Percentiles rank a stretch among this genome's conserved stretches.
These are phyloP conservation scores for Monosporascus ibericus DNA, from an alignment of 2,329 filamentous ascomycete species.

Conservation along the genomic window DNA sequence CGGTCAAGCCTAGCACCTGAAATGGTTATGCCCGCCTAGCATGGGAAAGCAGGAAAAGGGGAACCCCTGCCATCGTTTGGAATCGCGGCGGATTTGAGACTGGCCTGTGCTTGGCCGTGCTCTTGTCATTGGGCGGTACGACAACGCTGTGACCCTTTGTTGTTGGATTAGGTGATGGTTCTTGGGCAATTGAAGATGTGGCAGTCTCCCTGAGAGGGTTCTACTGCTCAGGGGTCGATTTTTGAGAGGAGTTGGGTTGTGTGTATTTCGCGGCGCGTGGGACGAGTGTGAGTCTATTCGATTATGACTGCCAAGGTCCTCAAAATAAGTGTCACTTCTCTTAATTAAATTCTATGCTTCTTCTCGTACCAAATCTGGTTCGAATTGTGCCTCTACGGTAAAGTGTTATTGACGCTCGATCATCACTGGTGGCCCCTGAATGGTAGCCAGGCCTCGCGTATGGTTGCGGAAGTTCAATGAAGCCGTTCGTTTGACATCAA, in stretches of 20 bases:
- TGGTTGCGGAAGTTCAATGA: too few relatives aligned
- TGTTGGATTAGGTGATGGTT: background rate
- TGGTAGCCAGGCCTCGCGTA: too few relatives aligned
- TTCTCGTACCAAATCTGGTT: background rate
- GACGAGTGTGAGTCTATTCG: background rate
- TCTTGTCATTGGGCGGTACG: background rate
- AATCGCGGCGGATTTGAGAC: background rate
- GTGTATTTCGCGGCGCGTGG: too few relatives aligned
- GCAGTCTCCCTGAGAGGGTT: background rate
- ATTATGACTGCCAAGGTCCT: background rate
- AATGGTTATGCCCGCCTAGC: background rate
- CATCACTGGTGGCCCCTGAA: too few relatives aligned
- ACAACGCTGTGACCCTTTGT: background rate
- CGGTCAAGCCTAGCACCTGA: slow-evolving; percentile 17
- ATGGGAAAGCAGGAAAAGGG: background rate
- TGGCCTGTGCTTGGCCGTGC: background rate
- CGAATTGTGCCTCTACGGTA: background rate
- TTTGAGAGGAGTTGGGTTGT: background rate
- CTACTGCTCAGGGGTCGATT: background rate
- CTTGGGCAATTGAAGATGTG: background rate
- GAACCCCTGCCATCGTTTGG: background rate
- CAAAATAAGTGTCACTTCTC: background rate
- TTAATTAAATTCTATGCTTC: background rate
- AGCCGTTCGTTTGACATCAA: too few relatives aligned
- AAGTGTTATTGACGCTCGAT: background rate